These are phyloP conservation scores for Hypsizygus marmoreus DNA, from an alignment of 768 basidiomycete species.

Conservation along the genomic window DNA sequence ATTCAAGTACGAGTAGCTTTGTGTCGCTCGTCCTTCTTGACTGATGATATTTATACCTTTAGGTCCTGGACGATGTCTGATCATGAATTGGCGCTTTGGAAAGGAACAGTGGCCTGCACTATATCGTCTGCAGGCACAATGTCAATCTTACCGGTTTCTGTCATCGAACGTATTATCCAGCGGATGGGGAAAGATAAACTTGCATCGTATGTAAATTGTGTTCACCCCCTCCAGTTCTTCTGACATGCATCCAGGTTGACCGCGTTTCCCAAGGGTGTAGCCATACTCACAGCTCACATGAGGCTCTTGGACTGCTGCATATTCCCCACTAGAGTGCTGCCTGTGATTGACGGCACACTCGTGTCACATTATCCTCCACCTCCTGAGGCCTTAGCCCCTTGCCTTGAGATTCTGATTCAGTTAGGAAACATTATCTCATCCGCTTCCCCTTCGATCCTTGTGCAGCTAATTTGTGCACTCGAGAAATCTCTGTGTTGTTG, in stretches of 20 bases:
- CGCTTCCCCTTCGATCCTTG: constrained; percentile 26
- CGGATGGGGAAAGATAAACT: constrained; percentile 22
- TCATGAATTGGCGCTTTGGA: constrained; percentile 46
- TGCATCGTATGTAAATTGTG: constrained; percentile 7
- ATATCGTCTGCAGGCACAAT: constrained; percentile 23
- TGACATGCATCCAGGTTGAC: constrained; percentile 20
- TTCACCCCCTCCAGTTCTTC: neutral
- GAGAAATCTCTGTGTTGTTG: constrained; percentile 46
- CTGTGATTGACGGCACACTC: constrained; percentile 31
- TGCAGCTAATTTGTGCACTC: constrained; percentile 36
- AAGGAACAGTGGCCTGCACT: constrained; percentile 32
- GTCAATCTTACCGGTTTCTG: constrained; percentile 17
- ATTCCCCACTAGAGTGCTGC: constrained; percentile 28
- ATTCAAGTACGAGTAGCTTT: constrained; percentile 38
- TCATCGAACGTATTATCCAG: constrained; percentile 31
- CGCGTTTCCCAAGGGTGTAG: constrained; percentile 22
- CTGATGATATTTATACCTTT: constrained; percentile 6
- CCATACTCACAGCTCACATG: constrained; percentile 24
- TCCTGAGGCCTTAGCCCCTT: constrained; percentile 25
- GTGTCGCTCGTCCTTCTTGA: neutral
- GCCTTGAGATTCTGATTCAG: constrained; percentile 37
- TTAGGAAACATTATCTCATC: constrained; percentile 35
- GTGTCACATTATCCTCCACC: constrained; percentile 33
- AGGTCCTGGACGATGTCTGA: constrained; percentile 50
- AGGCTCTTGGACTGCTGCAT: constrained; percentile 14